Base-by-base conservation (phyloP, 2,329 filamentous ascomycete species). In the Paraphaeosphaeria sporulosa region DNA sequence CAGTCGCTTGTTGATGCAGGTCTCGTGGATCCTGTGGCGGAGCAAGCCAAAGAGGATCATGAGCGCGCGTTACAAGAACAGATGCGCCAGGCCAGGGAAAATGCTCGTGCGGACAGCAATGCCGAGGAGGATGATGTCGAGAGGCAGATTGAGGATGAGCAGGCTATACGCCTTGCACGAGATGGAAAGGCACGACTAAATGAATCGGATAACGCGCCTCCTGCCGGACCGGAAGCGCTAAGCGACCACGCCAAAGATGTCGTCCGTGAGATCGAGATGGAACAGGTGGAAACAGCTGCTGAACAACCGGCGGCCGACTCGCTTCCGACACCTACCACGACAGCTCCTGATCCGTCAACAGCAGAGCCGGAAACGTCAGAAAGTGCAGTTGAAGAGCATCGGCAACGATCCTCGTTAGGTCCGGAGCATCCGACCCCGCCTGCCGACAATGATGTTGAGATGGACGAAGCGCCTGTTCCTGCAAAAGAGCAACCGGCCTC, bases 41-140 rank as follows among this genome's bases (percentile, higher is more conserved):
- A 76, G 60, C 71, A 73, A 44, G 76, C 77, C 10, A 80, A 93
- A 51, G 84, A 82, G 19, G 81, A 85, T 50, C 84, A 85, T 46
- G 86, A 86, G 66, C 75, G 82, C 17, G 70, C 75, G 3, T 83
- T 88, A 36, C 78, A 79, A 21, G 82, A 84, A 23, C 80, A 83
- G 61, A 82, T 82, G 68, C 79, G 80, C 36, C 75, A 76, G 55
- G 83, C 82, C 47, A 74, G 78, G 42, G 71, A 77, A 67, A 64
- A 80, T 61, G 72, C 81, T 59, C 62, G 80, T 65, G 68, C 80
- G 71, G 71, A 81, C 68, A 71, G 75, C 60, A 82, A 83, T 8
- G 80, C 79, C 10, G 86, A 84, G 19, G 84, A 84, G 19, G 84
- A 86, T 2, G 86, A 89, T 65, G 83, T 87, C 60, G 86, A 89